Base-by-base conservation (phyloP, 1,139 yeast genomes). In the Hyphopichia khmerensis region DNA sequence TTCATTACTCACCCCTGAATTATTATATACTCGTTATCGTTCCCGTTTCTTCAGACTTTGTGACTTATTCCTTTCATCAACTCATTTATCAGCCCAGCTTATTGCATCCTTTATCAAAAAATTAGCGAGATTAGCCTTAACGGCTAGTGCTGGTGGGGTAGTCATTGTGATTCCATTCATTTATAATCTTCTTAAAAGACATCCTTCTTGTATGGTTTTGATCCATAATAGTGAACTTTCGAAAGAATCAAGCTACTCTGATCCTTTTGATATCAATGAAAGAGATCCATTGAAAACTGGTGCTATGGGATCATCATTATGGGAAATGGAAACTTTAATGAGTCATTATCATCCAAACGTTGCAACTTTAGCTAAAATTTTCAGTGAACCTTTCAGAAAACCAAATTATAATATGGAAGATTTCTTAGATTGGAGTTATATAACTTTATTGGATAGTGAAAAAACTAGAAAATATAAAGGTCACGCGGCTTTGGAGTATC, bases 261-360 rank as follows among this genome's bases (percentile, higher is more conserved):
- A 93, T 57, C 87, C 96, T 3, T 93, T 79, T 59, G 72, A 86
- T 49, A 67, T 71, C 31, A 46, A 62, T 1, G 95, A 87, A 55
- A 43, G 48, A 1, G 89, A 93, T 57, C 99, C 99, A 2, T 72
- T 86, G 45, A 69, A 77, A 46, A 86, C 97, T 0, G 71, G 79
- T 26, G 98, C 99, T 2, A 70, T 91, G 35, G 84, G 78, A 7
- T 87, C 96, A 1, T 90, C 98, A 0, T 65, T 91, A 37, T 93
- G 99, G 99, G 99, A 93, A 62, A 60, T 93, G 45, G 89, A 87
- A 48, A 75, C 95, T 0, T 67, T 87, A 46, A 82, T 84, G 74
- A 66, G 79, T n/a, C 99, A 93, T 62, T 93, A 89, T 58, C 98
- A 93, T 64, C 98, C 99, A 10, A 93, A 93, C 56, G 88, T 95